A percentile compares a stretch with the other conserved stretches of the same genome.
These are phyloP conservation scores for Scenedesmus sp. DNA, from an alignment of 163 green algal genomes.

Conservation along the genomic window DNA sequence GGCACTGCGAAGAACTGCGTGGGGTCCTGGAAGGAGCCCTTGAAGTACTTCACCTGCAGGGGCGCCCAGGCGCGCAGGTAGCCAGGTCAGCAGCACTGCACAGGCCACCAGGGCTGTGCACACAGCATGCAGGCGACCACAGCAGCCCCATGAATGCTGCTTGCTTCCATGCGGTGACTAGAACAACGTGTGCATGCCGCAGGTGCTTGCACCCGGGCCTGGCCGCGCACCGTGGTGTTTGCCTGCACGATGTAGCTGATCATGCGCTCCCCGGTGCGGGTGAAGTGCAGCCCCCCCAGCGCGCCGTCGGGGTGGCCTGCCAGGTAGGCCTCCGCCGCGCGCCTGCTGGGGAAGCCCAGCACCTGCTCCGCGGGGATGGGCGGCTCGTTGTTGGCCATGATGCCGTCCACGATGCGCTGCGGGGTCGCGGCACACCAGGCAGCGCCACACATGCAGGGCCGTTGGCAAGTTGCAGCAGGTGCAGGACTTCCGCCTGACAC, in stretches of 20 bases:
- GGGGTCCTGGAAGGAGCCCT: constrained; percentile 86
- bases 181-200: too few relatives aligned
- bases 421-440: too few relatives aligned
- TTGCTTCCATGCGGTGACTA: too few relatives aligned
- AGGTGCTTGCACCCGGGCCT: background rate
- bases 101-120: too few relatives aligned
- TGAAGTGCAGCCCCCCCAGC: constrained; percentile 81
- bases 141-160: too few relatives aligned
- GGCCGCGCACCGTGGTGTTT: constrained; percentile 79
- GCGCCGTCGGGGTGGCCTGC: constrained; percentile 74
- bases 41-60: constrained; percentile 83
- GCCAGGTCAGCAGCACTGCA: background rate
- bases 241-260: constrained; percentile 64
- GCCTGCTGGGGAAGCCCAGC: constrained; percentile 61
- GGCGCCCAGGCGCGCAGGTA: background rate
- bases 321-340: constrained; percentile 79
- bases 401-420: constrained; percentile 62
- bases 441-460: too few relatives aligned
- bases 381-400: constrained; percentile 75
- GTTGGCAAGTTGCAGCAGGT: background rate
- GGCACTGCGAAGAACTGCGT: constrained; percentile 87
- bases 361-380: constrained; percentile 68
- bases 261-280: background rate
- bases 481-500: too few relatives aligned
- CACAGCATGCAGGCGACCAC: too few relatives aligned